Evolutionary conservation across 2,329 filamentous ascomycete genomes (phyloP), one percentile per base, ranked within the genome.

Genomic region (Fusarium veterinarium): DNA sequence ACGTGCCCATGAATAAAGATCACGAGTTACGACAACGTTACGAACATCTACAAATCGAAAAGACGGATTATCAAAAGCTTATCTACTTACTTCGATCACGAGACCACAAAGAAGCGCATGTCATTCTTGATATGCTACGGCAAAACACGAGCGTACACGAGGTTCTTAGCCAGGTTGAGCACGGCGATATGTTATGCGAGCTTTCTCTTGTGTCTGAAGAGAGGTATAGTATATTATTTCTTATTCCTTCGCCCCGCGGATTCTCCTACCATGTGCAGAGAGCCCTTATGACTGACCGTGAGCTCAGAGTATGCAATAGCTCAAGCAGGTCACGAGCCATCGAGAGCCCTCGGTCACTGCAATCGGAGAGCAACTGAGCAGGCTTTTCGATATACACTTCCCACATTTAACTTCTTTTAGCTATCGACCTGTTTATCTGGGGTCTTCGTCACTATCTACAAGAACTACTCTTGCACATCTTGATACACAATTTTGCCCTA

Each of bases 101-200:
- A 11, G 25, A 49, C 5, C 16, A 23, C 2, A 20, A 30, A 12
- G 68, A 71, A 30, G 62, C 48, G 1, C n/a, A 19, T 11, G 12
- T 23, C 3, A 67, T 71, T 13, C 52, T 71, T 16, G 25, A 38
- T 17, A 20, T 71, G 9, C 46, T 71, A 6, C 62, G 67, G 8
- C 30, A 67, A 38, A 28, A 40, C 16, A 30, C 30, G 3, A 42
- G 40, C 10, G 42, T 71, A 1, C 33, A 56, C 3, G 55, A 33
- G 5, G 44, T 71, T 17, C 6, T 71, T 5, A 30, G 42, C 17
- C 62, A 71, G 20, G 46, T 71, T 4, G 68, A 71, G n/a, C 23
- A 67, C 14, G 52, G 68, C 0, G 68, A 71, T n/a, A 49, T 71
- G 35, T 3, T 71, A 9, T 71, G 67, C 33, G 12, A 44, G 1